Conservation (phyloP, 2,329 filamentous ascomycete species). For the Sclerotiophoma versabilis region DNA sequence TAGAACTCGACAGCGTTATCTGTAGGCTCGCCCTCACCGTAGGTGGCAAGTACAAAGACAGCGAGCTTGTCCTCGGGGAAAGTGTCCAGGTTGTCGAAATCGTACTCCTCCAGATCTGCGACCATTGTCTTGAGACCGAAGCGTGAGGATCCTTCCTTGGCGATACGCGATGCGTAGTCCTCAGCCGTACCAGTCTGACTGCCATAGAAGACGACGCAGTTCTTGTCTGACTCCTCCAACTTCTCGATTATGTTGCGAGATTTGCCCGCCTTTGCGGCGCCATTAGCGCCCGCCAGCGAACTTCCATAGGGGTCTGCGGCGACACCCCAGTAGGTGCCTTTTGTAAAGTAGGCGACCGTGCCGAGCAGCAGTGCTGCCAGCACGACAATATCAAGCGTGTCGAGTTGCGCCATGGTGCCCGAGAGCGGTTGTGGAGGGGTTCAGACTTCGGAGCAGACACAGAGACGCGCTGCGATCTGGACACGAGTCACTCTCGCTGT, state of each 20-base stretch:
- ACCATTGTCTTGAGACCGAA: constrained; percentile 99
- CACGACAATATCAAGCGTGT: constrained; percentile 93
- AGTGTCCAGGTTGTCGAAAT: constrained; percentile 90
- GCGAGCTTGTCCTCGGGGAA: constrained; percentile 89
- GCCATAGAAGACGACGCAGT: constrained; percentile 98
- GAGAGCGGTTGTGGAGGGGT: constrained; percentile 19
- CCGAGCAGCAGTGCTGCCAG: constrained; percentile 83
- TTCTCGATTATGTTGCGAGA: constrained; percentile 94
- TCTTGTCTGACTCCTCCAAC: constrained; percentile 94
- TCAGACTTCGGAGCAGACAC: constrained; percentile 15
- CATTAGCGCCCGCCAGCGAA: constrained; percentile 71
- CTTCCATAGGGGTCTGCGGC: constrained; percentile 87
- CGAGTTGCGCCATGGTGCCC: constrained; percentile 86
- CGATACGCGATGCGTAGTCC: constrained; percentile 93
- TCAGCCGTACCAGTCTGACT: constrained; percentile 98
- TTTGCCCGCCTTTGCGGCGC: constrained; percentile 77
- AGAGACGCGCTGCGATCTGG: constrained; percentile 26
- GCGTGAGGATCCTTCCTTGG: constrained; percentile 95
- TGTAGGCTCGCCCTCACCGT: constrained; percentile 97
- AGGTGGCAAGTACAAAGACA: constrained; percentile 96
- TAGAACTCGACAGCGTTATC: constrained; percentile 99
- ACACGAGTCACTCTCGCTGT: constrained; percentile 30
- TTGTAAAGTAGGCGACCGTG: constrained; percentile 95
- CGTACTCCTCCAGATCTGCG: constrained; percentile 96
- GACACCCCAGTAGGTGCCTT: constrained; percentile 91